Evolutionary conservation across 2,329 filamentous ascomycete genomes (phyloP), one percentile per base, ranked within the genome.

Genomic region (Cladophialophora chaetospira): DNA sequence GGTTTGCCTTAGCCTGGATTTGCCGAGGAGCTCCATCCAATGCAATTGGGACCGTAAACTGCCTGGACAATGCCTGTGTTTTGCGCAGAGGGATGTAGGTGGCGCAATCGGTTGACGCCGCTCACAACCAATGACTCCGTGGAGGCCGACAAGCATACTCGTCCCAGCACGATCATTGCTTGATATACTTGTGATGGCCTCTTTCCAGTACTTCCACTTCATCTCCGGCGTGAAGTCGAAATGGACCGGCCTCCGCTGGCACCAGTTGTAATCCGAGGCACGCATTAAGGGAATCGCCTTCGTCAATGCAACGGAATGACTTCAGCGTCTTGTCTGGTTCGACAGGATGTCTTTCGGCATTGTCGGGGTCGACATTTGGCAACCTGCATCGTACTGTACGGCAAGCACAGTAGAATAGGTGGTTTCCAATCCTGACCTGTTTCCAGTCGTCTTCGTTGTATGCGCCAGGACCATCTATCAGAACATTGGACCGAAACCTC

Each of bases 401-500:
- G 38, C 61, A 64, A 4, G 62, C 51, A 29, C 57, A 64, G 48
- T 49, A 57, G 25, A 64, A 67, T 19, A 60, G 42, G 23, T 60
- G 53, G 10, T 50, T 55, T 4, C 74, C 76, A 26, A 82, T 73
- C 21, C 67, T 65, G 21, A 83, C 74, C n/a, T 70, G 71, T 54
- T 79, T 82, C 83, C 83, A 86, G 19, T 70, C 61, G 62, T 86
- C 83, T 66, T 86, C 83, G 4, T 71, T 74, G 66, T 81, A 85
- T 2, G 80, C 73, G 10, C 69, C 69, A 0, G 77, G 75, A 0
- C 82, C 82, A 19, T 78, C 75, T 42, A 85, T 63, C 54, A 83
- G 76, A 40, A 86, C 77, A 64, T 86, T 86, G 11, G 82, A 77
- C 38, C 83, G 75, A 64, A 84, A 85, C 11, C 82, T 77, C 4